Evolutionary conservation across 352 stramenopile genomes (phyloP).

Genomic region (Pythium aquatile): DNA sequence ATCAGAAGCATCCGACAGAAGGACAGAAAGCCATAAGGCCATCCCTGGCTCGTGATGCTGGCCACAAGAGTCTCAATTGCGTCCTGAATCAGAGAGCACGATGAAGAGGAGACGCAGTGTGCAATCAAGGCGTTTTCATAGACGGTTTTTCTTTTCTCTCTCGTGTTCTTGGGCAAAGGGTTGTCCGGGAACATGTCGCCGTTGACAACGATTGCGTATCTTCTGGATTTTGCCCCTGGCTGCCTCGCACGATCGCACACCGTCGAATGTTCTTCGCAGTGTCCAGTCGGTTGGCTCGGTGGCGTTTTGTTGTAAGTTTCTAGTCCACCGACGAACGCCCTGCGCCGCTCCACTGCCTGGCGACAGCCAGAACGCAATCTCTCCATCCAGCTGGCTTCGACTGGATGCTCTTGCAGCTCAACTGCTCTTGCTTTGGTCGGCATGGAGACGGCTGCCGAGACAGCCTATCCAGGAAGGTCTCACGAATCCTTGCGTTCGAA

Average conservation of each 20-base stretch:
- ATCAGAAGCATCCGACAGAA: neutral
- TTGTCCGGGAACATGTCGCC: neutral
- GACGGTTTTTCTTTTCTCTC: neutral
- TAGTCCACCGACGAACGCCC: conserved; percentile 2
- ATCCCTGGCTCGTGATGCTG: neutral
- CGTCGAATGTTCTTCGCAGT: neutral
- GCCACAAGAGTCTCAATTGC: neutral
- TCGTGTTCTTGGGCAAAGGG: neutral
- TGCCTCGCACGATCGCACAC: neutral
- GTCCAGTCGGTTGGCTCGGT: neutral
- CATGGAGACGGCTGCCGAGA: neutral
- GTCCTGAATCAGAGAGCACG: neutral
- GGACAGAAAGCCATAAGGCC: neutral
- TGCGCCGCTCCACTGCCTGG: neutral
- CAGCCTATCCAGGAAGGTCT: neutral
- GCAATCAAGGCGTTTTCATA: neutral
- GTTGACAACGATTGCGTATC: neutral
- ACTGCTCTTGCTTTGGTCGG: neutral
- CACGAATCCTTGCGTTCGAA: neutral
- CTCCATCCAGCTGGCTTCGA: neutral
- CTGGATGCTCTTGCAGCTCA: neutral
- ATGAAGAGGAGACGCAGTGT: neutral
- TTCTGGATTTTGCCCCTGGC: too few relatives aligned
- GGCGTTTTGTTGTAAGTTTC: neutral
- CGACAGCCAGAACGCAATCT: neutral